Base-by-base conservation (phyloP, 23 red algal genomes). In the Gracilaria domingensis region DNA sequence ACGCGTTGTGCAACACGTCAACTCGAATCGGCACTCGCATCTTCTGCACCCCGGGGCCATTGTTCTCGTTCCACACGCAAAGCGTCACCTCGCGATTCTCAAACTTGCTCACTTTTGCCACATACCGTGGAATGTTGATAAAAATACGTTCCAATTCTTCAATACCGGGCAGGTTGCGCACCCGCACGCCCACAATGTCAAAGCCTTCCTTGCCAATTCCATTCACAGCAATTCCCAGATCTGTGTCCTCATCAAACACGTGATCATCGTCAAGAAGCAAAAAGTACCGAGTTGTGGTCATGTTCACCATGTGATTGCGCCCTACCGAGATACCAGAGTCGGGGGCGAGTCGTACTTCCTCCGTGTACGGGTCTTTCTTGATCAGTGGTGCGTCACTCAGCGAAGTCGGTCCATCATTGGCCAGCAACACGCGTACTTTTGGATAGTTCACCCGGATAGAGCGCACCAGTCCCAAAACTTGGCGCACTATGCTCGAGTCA, bases 1-100 rank as follows among this genome's bases (percentile, higher is more conserved):
- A 23, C 2, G 85, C 85, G 44, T 89, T 89, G 42, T 89, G 85
- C 18, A 89, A 55, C 26, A 89, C 85, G 56, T 89, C 85, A 51
- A 89, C 71, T 1, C 44, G 85, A 38, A 89, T 60, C 14, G 85
- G 67, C 26, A 61, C 67, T 24, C 85, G 66, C 85, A 89, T 76
- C 49, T 79, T 51, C n/a, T 78, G 69, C 16, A 89, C 71, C 75
- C 85, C 67, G 18, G 85, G 85, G 17, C 85, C 85, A 34, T 47
- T 71, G 60, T 89, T 89, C 74, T 89, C 85, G 32, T 89, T 77
- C 83, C 85, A 89, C 48, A 89, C 85, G 66, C 85, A 89, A 4
- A 89, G 55, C 36, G 67, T 77, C 55, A 89, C 74, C 38, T 59
- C 67, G 23, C 85, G 54, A 45, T 79, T 80, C 38, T 75, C 85